Conservation (phyloP, 129 eudicot species). For the Chrysanthemum seticuspe region DNA sequence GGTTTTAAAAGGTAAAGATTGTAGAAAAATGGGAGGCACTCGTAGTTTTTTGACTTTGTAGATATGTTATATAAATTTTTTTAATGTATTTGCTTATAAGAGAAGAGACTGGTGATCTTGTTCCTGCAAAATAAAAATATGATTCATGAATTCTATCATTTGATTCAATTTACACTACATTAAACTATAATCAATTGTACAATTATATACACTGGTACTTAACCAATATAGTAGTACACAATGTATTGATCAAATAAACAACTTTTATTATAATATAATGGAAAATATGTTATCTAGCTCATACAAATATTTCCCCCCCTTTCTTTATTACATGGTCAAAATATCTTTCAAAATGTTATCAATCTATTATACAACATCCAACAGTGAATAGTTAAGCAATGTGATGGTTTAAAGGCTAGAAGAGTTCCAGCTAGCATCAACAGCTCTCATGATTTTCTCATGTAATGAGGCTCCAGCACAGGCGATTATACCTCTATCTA, state of each 20-base stretch:
- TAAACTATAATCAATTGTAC: too few relatives aligned
- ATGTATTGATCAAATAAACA: background rate
- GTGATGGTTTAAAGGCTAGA: constrained; percentile 58
- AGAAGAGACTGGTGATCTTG: background rate
- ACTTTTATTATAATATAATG: background rate
- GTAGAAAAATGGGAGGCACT: constrained; percentile 1
- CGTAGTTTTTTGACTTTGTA: constrained; percentile 23
- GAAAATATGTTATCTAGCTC: constrained; percentile 15
- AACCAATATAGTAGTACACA: too few relatives aligned
- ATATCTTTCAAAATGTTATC: constrained; percentile 3
- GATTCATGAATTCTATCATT: background rate
- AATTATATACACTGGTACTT: too few relatives aligned
- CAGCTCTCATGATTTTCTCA: constrained; percentile 70
- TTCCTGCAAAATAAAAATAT: background rate
- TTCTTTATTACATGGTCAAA: constrained; percentile 9
- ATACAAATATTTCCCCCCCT: background rate
- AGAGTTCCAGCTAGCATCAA: constrained; percentile 96
- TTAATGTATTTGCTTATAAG: constrained; percentile 17
- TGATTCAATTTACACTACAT: background rate
- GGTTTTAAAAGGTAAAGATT: constrained; percentile 1
- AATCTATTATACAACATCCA: constrained; percentile 24
- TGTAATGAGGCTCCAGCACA: constrained; percentile 74
- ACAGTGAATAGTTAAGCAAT: constrained; percentile 3
- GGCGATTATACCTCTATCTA: constrained; percentile 85
- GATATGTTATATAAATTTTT: constrained; percentile 17